Conservation (phyloP, 768 basidiomycete species). For the Suillus tomentosus region DNA sequence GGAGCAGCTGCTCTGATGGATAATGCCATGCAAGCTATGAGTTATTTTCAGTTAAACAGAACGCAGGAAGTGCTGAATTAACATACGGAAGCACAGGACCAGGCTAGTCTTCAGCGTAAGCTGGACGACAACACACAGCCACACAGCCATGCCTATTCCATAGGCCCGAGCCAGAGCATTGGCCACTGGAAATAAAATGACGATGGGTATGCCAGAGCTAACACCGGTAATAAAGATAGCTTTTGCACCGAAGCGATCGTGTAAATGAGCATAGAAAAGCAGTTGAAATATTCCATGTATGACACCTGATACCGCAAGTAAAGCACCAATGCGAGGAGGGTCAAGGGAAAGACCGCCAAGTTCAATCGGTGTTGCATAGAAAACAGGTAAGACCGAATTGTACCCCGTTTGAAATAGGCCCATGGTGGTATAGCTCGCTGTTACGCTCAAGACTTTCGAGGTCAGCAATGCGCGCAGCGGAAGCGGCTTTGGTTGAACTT, state of each 20-base stretch:
- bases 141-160: conserved; percentile 35
- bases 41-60: not conserved
- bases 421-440: conserved; percentile 59
- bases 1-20: not conserved
- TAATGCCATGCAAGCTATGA: not conserved
- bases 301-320: conserved; percentile 28
- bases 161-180: not conserved
- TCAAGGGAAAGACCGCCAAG: conserved; percentile 30
- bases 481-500: conserved; percentile 26
- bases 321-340: conserved; percentile 32
- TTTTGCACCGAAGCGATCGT: conserved; percentile 54
- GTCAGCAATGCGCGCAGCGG: conserved; percentile 54
- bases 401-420: conserved; percentile 65
- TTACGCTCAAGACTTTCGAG: conserved; percentile 55
- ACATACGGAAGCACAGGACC: not conserved
- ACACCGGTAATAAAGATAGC: not conserved
- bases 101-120: conserved; percentile 26
- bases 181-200: not conserved
- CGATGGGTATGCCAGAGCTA: not conserved
- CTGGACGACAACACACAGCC: conserved; percentile 52
- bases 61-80: not conserved
- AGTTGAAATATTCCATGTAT: conserved; percentile 51
- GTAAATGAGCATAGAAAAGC: conserved; percentile 58
- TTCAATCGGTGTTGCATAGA: conserved; percentile 32
- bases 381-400: conserved; percentile 43